Base-by-base conservation (phyloP, 805 yeast species). In the Kuraishia cidri region DNA sequence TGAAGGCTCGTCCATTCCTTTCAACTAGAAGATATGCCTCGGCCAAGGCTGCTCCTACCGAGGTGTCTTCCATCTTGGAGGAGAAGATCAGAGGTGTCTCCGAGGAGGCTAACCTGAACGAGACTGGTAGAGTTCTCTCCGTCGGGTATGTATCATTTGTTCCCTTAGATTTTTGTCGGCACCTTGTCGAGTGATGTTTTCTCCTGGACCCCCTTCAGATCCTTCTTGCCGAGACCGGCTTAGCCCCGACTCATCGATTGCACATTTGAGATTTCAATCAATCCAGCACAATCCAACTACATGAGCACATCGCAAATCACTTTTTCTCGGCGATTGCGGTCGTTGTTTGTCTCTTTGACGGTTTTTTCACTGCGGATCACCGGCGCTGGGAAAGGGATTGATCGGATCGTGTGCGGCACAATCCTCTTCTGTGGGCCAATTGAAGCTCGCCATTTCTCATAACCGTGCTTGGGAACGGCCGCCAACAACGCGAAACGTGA, bases 31-130 rank as follows among this genome's bases (percentile, higher is more conserved):
- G 95, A 69, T 85, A 76, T 63, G 97, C 97, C 59, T 76, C 88
- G 39, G 88, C 92, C 50, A 92, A 92, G 79, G 92, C 97, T 59
- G 87, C 94, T 54, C 97, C 99, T 64, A 92, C 97, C 51, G 99
- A 92, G 75, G 98, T 92, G 49, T 88, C 98, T 51, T 86, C 97
- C 41, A 92, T 92, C 72, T 79, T 92, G 61, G 98, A 92, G 75
- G 95, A 92, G 69, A 87, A 94, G 73, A 92, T 92, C 75, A 88
- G 96, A 75, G 98, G 98, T 72, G 94, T 90, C 56, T 79, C 95
- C 46, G 92, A 86, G 58, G 97, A 90, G 69, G 85, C 96, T 56
- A 79, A 85, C 81, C 80, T 92, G 60, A 86, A 92, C 69, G 98
- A 92, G 74, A 94, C 98, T 62, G 99, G 99, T 68, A 86, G 95